A percentile compares a stretch with the other conserved stretches of the same genome.
Evolutionary conservation across 371 early-diverging fungal species (phyloP).

Genomic region (Dinochytrium kinnereticum): DNA sequence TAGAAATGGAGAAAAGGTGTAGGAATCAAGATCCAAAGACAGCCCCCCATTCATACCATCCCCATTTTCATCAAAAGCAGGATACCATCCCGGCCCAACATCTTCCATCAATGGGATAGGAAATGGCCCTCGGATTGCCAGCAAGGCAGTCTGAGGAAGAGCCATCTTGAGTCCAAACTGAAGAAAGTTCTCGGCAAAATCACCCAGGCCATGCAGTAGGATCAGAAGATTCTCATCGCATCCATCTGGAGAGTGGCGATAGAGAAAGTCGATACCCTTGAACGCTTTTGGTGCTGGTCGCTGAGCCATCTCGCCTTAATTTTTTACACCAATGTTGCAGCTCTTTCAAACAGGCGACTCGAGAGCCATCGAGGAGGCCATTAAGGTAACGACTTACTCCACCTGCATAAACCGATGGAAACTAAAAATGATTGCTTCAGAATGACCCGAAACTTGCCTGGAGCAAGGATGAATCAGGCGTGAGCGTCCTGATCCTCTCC

Average conservation of each 20-base stretch:
- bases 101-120: constrained; percentile 62
- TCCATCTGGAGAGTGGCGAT: constrained; percentile 61
- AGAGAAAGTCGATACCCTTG: constrained; percentile 48
- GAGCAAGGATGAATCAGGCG: background rate
- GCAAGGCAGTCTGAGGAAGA: constrained; percentile 71
- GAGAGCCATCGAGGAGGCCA: background rate
- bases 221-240: constrained; percentile 73
- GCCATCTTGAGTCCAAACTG: constrained; percentile 63
- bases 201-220: constrained; percentile 73
- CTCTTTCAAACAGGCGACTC: background rate
- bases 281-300: background rate
- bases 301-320: background rate
- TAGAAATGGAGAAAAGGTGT: background rate
- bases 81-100: constrained; percentile 69
- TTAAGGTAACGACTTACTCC: no score
- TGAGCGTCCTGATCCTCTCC: background rate
- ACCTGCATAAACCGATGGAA: background rate
- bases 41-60: constrained; percentile 22
- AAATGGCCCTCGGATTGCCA: constrained; percentile 68
- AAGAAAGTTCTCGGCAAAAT: constrained; percentile 56
- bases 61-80: constrained; percentile 63
- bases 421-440: no score
- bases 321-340: background rate
- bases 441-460: background rate
- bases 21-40: background rate